Conservation (phyloP, 2,329 filamentous ascomycete genomes). For the Fusarium sp. region DNA sequence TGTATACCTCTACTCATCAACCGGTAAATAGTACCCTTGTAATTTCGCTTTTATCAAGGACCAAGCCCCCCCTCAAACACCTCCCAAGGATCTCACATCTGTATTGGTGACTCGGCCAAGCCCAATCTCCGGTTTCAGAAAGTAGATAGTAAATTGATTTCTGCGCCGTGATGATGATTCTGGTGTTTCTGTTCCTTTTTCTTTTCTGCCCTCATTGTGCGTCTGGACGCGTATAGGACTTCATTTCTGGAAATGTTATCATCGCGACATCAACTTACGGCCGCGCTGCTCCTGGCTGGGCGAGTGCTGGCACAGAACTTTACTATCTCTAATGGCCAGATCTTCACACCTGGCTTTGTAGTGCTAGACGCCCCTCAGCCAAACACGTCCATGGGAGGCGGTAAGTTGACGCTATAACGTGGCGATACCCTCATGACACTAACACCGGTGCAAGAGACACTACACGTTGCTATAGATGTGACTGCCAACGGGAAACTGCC, state of each 20-base stretch:
- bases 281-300: constrained; percentile 39
- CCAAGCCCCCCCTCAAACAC: constrained; percentile 14
- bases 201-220: not conserved
- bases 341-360: constrained; percentile 76
- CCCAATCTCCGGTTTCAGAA: constrained; percentile 31
- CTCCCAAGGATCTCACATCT: constrained; percentile 15
- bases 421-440: not conserved
- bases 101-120: constrained; percentile 9
- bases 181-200: not conserved
- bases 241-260: constrained; percentile 15
- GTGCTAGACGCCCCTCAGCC: constrained; percentile 75
- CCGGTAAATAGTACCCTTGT: constrained; percentile 32
- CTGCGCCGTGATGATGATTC: not conserved
- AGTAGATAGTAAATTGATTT: constrained; percentile 5
- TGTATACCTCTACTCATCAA: constrained; percentile 4
- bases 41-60: constrained; percentile 35
- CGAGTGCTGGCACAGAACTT: constrained; percentile 57
- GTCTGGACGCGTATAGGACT: not conserved
- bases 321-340: constrained; percentile 71
- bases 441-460: constrained; percentile 52
- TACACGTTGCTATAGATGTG: constrained; percentile 75
- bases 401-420: constrained; percentile 52
- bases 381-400: constrained; percentile 71
- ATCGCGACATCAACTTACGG: constrained; percentile 3
- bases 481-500: constrained; percentile 72